Conservation (phyloP, 768 basidiomycete genomes). For the Collybia sp. region DNA sequence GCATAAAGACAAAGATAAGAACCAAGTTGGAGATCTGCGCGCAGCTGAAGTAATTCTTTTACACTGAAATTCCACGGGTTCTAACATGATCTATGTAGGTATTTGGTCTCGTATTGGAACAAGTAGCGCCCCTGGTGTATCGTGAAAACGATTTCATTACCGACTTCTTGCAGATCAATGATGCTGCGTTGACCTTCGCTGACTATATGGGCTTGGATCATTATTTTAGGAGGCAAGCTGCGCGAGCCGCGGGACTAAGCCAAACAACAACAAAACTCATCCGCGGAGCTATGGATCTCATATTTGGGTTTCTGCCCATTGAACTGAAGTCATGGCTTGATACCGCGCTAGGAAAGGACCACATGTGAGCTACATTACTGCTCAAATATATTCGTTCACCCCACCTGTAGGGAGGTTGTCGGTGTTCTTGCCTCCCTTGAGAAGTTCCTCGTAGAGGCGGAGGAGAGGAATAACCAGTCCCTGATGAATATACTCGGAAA, state of each 20-base stretch:
- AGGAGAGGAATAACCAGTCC: slow-evolving; percentile 77
- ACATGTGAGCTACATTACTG: slow-evolving; percentile 44
- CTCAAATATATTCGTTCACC: slow-evolving; percentile 1
- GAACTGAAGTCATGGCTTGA: slow-evolving; percentile 89
- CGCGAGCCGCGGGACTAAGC: slow-evolving; percentile 61
- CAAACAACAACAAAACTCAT: slow-evolving; percentile 73
- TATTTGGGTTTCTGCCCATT: slow-evolving; percentile 86
- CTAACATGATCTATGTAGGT: slow-evolving; percentile 41
- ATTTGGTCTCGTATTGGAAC: slow-evolving; percentile 68
- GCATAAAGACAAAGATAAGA: slow-evolving; percentile 55
- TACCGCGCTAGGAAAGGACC: slow-evolving; percentile 66
- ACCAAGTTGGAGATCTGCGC: slow-evolving; percentile 52
- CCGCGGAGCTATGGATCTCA: slow-evolving; percentile 87
- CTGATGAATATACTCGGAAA: slow-evolving; percentile 70
- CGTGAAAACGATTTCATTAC: slow-evolving; percentile 85
- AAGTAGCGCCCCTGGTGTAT: slow-evolving; percentile 71
- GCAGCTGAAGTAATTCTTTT: slow-evolving; percentile 62
- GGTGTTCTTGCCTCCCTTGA: slow-evolving; percentile 81
- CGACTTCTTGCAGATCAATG: slow-evolving; percentile 90
- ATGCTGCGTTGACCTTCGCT: slow-evolving; percentile 85
- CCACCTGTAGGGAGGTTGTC: slow-evolving; percentile 64
- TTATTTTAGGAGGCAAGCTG: slow-evolving; percentile 92
- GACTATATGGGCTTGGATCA: slow-evolving; percentile 93
- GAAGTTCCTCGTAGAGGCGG: slow-evolving; percentile 68
- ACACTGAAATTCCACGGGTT: background rate